Percentiles rank a stretch among this genome's conserved stretches.
phyloP scores from a whole-genome alignment of 257 asterid genomes.

The Paraleonurus japonicus region DNA sequence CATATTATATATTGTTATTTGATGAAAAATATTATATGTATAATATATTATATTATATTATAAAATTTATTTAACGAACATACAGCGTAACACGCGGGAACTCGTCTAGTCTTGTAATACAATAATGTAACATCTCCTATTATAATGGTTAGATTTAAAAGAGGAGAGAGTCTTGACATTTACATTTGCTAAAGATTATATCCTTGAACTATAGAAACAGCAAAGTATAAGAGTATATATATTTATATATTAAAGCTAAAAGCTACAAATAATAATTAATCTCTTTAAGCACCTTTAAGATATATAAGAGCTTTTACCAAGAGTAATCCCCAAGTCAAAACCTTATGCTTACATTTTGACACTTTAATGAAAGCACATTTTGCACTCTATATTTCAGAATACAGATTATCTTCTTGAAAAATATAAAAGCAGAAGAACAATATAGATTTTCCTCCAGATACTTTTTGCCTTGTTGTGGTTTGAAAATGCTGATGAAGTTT shows the following conservation, averaged over 20 bases:
- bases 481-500: constrained; percentile 35
- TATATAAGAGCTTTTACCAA: neutral
- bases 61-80: too few species aligned
- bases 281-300: neutral
- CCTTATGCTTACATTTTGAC: neutral
- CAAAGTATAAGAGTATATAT: constrained; percentile 31
- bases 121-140: too few species aligned
- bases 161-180: too few species aligned
- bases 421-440: constrained; percentile 33
- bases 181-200: constrained; percentile 20
- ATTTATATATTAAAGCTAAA: neutral
- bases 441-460: constrained; percentile 32
- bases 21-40: too few species aligned
- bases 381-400: neutral
- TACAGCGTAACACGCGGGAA: too few species aligned
- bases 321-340: constrained; percentile 11
- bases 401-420: constrained; percentile 22
- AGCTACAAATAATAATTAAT: neutral
- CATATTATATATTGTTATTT: too few species aligned
- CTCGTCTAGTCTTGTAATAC: too few species aligned
- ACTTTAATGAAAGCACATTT: neutral
- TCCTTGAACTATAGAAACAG: constrained; percentile 39
- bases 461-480: constrained; percentile 4
- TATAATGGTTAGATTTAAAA: too few species aligned
- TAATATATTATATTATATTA: too few species aligned